These are phyloP conservation scores for Neurospora terricola DNA, from an alignment of 495 filamentous ascomycete species.

Conservation along the genomic window DNA sequence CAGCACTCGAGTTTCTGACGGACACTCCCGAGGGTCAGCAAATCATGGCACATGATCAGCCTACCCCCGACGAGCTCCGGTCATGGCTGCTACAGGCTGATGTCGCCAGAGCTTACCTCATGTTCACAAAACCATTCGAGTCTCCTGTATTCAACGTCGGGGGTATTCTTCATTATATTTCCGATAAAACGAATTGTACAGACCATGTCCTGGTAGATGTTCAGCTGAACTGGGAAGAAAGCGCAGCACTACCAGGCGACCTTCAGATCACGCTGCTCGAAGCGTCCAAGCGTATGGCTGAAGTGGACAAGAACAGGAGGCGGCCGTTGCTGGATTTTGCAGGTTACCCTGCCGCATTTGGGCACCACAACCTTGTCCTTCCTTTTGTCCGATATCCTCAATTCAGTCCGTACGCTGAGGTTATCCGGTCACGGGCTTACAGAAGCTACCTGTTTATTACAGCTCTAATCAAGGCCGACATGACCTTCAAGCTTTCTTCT, in stretches of 20 bases:
- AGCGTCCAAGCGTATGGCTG: background rate
- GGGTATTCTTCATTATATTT: no score
- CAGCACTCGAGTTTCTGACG: slow-evolving; percentile 7
- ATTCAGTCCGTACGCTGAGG: background rate
- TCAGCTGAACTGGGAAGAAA: background rate
- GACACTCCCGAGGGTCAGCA: slow-evolving; percentile 2
- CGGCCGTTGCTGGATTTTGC: no score
- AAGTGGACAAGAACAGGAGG: background rate
- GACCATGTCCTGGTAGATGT: no score
- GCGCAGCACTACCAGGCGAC: background rate
- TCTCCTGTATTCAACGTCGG: no score
- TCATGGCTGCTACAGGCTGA: background rate
- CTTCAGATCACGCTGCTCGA: background rate
- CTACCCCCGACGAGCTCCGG: background rate
- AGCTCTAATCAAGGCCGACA: no score
- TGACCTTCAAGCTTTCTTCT: no score
- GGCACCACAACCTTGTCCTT: background rate
- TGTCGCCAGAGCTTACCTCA: background rate
- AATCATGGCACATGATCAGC: slow-evolving; percentile 4
- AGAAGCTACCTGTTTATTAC: background rate
- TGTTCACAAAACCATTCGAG: background rate
- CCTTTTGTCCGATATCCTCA: background rate
- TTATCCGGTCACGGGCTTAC: background rate
- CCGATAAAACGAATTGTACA: no score
- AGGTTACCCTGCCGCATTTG: fast-evolving